Evolutionary conservation across 2,329 filamentous ascomycete genomes (phyloP).

Genomic region (Phyllosticta capitalensis): DNA sequence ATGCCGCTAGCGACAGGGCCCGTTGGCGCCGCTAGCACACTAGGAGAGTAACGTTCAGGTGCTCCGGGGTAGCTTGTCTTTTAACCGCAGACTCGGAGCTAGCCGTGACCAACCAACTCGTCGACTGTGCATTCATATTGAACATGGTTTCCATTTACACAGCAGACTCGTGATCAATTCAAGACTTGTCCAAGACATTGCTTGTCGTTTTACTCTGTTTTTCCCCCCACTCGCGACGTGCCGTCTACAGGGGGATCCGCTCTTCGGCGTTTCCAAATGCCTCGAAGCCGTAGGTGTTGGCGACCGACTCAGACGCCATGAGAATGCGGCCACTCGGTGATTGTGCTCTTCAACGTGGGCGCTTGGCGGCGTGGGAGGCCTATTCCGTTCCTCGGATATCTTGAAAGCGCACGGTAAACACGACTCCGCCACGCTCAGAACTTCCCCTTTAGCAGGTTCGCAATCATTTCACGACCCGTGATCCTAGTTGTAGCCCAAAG

Average conservation of each 20-base stretch:
- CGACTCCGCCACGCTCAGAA: slow-evolving; percentile 36
- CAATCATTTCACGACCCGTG: slow-evolving; percentile 67
- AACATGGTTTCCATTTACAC: neutral
- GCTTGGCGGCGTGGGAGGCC: neutral
- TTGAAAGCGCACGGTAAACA: neutral
- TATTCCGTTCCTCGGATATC: neutral
- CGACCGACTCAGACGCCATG: neutral
- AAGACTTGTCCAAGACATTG: neutral
- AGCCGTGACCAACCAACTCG: neutral
- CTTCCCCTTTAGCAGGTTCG: slow-evolving; percentile 62
- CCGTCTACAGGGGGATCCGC: neutral
- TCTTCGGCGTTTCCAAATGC: neutral
- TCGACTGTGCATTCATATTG: neutral
- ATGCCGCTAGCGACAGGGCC: neutral
- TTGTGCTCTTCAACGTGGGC: neutral
- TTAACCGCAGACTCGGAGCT: neutral
- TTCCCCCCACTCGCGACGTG: neutral
- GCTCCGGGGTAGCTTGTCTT: neutral
- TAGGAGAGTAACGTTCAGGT: neutral
- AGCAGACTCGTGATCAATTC: neutral
- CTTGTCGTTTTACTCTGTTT: neutral
- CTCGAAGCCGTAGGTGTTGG: neutral
- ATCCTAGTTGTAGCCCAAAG: slow-evolving; percentile 68
- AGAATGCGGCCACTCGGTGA: neutral
- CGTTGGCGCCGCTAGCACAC: neutral